Percentiles rank a stretch among this genome's conserved stretches.
Conservation (phyloP, 345 rosid genomes). For the Populus simonii region DNA sequence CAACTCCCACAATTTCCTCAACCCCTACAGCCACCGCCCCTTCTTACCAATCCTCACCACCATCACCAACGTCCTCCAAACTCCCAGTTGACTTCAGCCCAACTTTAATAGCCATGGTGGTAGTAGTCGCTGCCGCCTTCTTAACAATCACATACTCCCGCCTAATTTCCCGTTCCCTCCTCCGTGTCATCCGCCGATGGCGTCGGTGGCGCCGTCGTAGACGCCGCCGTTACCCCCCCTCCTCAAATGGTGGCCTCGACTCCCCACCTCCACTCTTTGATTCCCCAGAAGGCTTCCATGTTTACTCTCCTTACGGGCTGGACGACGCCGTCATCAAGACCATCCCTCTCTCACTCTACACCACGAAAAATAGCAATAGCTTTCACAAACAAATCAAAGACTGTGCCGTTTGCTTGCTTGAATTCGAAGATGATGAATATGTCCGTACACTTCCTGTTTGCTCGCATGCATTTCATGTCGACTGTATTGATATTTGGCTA, state of each 20-base stretch:
- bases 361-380: conserved; percentile 28
- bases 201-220: conserved; percentile 45
- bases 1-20: conserved; percentile 29
- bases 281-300: conserved; percentile 45
- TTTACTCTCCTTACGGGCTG: conserved; percentile 65
- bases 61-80: conserved; percentile 24
- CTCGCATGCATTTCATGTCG: conserved; percentile 84
- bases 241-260: conserved; percentile 47
- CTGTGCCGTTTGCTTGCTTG: conserved; percentile 85
- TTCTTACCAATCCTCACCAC: conserved; percentile 2
- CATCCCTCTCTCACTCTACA: conserved; percentile 65
- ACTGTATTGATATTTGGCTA: conserved; percentile 89
- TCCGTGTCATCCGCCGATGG: conserved; percentile 48
- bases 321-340: conserved; percentile 86
- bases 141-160: conserved; percentile 74
- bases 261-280: conserved; percentile 50
- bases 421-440: conserved; percentile 76
- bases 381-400: conserved; percentile 31
- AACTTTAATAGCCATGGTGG: conserved; percentile 91
- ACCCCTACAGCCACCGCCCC: conserved; percentile 1
- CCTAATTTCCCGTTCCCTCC: conserved; percentile 59
- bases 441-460: conserved; percentile 83
- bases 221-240: conserved; percentile 36
- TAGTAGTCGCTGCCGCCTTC: conserved; percentile 73
- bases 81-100: conserved; percentile 76